Evolutionary conservation across 2,329 filamentous ascomycete genomes (phyloP), one percentile per base, ranked within the genome.

Genomic region (Fusarium pseudoanthophilum): DNA sequence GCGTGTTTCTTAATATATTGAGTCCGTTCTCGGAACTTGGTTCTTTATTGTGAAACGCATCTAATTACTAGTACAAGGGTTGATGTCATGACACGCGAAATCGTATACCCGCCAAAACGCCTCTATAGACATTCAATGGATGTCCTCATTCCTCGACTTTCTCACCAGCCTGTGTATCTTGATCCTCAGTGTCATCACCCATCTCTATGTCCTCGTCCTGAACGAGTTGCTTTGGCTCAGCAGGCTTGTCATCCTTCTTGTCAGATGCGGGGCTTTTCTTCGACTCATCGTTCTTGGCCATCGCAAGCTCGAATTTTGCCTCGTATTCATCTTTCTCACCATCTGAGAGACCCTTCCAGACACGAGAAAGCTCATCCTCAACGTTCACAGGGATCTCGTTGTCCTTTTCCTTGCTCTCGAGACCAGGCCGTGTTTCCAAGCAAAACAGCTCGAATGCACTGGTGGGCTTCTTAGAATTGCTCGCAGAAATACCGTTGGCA

Each of bases 361-460:
- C 82, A 18, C 84, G 84, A n/a, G 83, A 81, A 14, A 90, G 83
- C 81, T 89, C 87, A 58, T 88, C 86, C n/a, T 89, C 87, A 18
- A 88, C 78, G 63, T 84, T 83, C 62, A 83, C 49, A 18, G 80
- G 73, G 26, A 66, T 72, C 20, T 79, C 78, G 18, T 58, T 70
- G 20, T 78, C 76, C 77, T 85, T 85, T 69, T 82, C 78, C 78
- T 88, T 84, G 14, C 82, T 81, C 55, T 85, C 82, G 34, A 87
- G 79, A 16, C 79, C 71, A 7, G 84, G 82, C 52, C 87, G 85
- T 68, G 79, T 83, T 69, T 89, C 87, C 60, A 83, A 82, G 77
- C 85, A 88, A 80, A 87, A 90, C 21, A 90, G 80, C 69, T 89
- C 87, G 74, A 88, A 90, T 6, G 87, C 87, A 71, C 70, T 86